These are phyloP conservation scores for Rhododendron williamsianum DNA, from an alignment of 148 eudicot genomes.

Conservation along the genomic window DNA sequence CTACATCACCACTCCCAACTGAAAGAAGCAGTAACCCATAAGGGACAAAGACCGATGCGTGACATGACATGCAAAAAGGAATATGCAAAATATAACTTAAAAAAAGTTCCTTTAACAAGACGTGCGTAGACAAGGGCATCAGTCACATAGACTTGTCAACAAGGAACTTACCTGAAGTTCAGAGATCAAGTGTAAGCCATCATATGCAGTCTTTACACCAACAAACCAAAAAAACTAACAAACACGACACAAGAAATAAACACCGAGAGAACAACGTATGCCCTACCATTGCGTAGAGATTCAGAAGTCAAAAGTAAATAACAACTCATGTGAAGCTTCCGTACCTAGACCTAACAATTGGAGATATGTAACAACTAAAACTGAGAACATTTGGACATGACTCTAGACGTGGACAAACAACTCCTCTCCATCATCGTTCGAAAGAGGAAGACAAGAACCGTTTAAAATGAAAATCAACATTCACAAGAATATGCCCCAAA, in stretches of 20 bases:
- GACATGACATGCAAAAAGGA: too few relatives aligned
- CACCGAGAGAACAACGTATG: background rate
- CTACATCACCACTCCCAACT: background rate
- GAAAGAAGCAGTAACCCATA: background rate
- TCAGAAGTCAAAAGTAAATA: background rate
- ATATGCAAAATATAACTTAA: too few relatives aligned
- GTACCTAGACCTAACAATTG: background rate
- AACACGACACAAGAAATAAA: background rate
- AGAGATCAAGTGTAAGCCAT: constrained; percentile 54
- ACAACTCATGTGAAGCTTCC: background rate
- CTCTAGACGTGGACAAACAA: background rate
- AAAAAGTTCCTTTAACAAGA: background rate
- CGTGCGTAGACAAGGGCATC: background rate
- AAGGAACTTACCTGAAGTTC: constrained; percentile 45
- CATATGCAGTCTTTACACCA: background rate
- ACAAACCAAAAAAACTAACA: background rate
- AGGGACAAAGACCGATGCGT: background rate
- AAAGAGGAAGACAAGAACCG: background rate
- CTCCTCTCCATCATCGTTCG: background rate
- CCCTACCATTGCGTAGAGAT: background rate
- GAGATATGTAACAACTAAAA: background rate
- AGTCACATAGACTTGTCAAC: constrained; percentile 13
- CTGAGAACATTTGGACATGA: background rate
- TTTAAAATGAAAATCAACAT: background rate
- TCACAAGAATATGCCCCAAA: background rate